phyloP scores from a whole-genome alignment of 2,329 filamentous ascomycete species.

The Hypoxylon sp. region DNA sequence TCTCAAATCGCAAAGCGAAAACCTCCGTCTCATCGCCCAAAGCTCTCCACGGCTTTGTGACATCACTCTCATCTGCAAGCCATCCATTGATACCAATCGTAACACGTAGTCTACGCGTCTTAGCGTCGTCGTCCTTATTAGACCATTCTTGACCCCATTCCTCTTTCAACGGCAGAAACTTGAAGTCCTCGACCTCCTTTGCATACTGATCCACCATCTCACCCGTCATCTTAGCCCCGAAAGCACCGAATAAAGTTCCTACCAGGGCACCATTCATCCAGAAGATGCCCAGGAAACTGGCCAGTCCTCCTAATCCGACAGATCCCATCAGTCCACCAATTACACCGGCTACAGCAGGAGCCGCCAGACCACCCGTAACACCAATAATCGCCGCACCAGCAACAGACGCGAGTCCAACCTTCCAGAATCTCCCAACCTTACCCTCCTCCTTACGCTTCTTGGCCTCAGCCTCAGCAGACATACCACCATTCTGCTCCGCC shows the following conservation, averaged over 20 bases:
- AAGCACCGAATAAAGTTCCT: conserved; percentile 87
- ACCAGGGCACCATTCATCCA: conserved; percentile 88
- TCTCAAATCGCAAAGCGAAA: conserved; percentile 86
- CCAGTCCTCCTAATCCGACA: conserved; percentile 84
- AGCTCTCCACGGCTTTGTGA: conserved; percentile 81
- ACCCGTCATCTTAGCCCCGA: conserved; percentile 81
- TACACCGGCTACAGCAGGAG: conserved; percentile 85
- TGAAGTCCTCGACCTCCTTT: conserved; percentile 82
- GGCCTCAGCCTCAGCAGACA: conserved; percentile 80
- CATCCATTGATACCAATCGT: conserved; percentile 90
- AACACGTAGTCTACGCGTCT: conserved; percentile 70
- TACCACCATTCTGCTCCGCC: conserved; percentile 54
- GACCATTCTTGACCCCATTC: conserved; percentile 50
- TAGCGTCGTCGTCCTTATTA: conserved; percentile 35
- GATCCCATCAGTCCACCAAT: conserved; percentile 86
- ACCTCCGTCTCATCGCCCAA: conserved; percentile 77
- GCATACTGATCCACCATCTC: conserved; percentile 90
- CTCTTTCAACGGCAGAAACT: conserved; percentile 76
- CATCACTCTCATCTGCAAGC: conserved; percentile 78
- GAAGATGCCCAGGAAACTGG: conserved; percentile 84
- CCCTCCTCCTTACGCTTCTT: conserved; percentile 77
- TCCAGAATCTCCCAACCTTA: conserved; percentile 79
- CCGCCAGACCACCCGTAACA: conserved; percentile 88
- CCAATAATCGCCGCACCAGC: conserved; percentile 91
- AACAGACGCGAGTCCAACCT: conserved; percentile 87